Conservation (phyloP, 805 yeast genomes). For the Yamadazyma insecticola region DNA sequence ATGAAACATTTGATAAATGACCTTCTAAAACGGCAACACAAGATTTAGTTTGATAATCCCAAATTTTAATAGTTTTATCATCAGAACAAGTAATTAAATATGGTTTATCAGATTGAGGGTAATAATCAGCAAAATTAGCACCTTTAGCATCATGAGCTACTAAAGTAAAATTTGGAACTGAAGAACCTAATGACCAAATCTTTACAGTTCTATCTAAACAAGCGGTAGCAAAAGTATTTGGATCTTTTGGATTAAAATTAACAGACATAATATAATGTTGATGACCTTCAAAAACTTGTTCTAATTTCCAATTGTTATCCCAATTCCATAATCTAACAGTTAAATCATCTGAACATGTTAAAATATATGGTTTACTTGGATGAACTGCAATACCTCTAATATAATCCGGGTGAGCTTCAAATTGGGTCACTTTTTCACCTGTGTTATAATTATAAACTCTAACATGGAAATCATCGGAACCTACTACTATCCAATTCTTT, state of each 20-base stretch:
- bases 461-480: conserved; percentile 91
- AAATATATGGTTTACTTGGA: conserved; percentile 83
- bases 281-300: conserved; percentile 92
- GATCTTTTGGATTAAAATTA: conserved; percentile 95
- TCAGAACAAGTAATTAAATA: conserved; percentile 89
- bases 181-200: conserved; percentile 90
- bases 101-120: conserved; percentile 97
- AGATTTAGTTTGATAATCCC: conserved; percentile 97
- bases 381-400: conserved; percentile 91
- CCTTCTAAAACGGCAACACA: conserved; percentile 94
- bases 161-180: conserved; percentile 86
- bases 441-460: conserved; percentile 94
- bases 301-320: conserved; percentile 89
- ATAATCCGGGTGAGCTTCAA: conserved; percentile 98
- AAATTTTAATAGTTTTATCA: conserved; percentile 80
- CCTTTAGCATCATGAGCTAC: conserved; percentile 90
- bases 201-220: conserved; percentile 95
- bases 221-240: conserved; percentile 95
- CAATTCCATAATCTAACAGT: conserved; percentile 94
- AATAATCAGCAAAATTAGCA: conserved; percentile 93
- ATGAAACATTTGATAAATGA: conserved; percentile 89
- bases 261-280: conserved; percentile 92
- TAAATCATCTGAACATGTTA: conserved; percentile 90
- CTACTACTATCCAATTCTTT: conserved; percentile 95
- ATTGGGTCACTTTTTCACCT: conserved; percentile 89